Evolutionary conservation across 805 yeast genomes (phyloP).

Genomic region (Hanseniaspora singularis): DNA sequence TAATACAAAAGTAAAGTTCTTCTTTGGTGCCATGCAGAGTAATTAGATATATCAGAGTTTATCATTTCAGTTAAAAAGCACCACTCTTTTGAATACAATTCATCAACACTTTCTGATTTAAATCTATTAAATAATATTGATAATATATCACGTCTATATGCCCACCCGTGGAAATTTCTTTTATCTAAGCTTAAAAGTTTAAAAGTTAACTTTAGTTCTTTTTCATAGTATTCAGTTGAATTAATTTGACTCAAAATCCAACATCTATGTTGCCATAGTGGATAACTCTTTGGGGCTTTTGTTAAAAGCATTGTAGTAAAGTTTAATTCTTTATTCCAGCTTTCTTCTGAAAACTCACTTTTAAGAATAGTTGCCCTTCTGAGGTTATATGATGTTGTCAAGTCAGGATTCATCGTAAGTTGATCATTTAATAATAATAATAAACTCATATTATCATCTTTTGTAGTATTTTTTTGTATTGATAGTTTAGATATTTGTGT

Average conservation of each 20-base stretch:
- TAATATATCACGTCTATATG: constrained; percentile 61
- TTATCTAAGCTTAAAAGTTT: constrained; percentile 59
- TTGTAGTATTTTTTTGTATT: background rate
- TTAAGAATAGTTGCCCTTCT: constrained; percentile 55
- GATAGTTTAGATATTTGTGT: background rate
- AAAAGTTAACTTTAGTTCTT: constrained; percentile 58
- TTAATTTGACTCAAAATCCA: constrained; percentile 60
- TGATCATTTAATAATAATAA: constrained; percentile 26
- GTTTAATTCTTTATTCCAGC: constrained; percentile 43
- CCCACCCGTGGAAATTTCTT: constrained; percentile 94
- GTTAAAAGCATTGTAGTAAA: constrained; percentile 50
- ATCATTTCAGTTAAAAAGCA: constrained; percentile 68
- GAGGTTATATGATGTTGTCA: constrained; percentile 81
- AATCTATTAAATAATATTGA: constrained; percentile 29
- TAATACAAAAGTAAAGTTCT: constrained; percentile 52
- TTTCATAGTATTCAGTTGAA: constrained; percentile 41
- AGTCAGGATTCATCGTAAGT: constrained; percentile 67
- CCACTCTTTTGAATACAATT: constrained; percentile 43
- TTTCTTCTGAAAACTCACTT: constrained; percentile 22
- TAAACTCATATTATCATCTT: background rate
- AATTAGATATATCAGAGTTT: constrained; percentile 75
- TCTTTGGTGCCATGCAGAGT: constrained; percentile 92
- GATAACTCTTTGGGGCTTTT: constrained; percentile 75
- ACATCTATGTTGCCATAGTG: constrained; percentile 90
- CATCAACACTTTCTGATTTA: constrained; percentile 22